Base-by-base conservation (phyloP, 2,329 filamentous ascomycete species). In the Ramularia collo-cygni region DNA sequence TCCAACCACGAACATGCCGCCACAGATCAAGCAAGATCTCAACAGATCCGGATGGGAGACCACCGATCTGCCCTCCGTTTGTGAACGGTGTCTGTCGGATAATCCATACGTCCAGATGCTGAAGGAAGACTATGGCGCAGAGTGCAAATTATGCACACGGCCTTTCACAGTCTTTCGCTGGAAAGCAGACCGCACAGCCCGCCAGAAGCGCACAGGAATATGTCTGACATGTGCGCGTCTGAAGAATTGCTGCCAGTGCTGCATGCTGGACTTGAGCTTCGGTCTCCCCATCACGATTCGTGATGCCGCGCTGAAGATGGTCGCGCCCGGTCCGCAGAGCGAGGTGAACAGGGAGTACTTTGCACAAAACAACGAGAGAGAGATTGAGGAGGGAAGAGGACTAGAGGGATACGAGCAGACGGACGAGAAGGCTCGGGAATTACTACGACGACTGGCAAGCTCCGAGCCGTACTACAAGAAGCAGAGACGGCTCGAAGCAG, bases 31-130 rank as follows among this genome's bases (percentile, higher is more conserved):
- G 65, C 85, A 93, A 62, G 89, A 95, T 61, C 75, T 95, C 33
- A 95, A 96, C 68, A 79, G 92, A 38, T 92, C 88, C 13, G 92
- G 92, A 44, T 95, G 89, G 88, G 92, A 98, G 67, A 84, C 87
- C 21, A 92, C 86, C 35, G 86, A 92, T 64, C 88, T 92, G 57
- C 86, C 86, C 7, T 89, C 84, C 2, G 83, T 92, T 24, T 92
- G 78, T 70, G 92, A 98, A 66, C 88, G 81, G 59, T 98, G 92
- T 63, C 76, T 98, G 2, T 89, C 90, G 12, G 89, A 95, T 47
- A 96, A 96, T 57, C 90, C 90, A 2, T 98, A 94, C 59, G 92
- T 98, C 30, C 92, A 96, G 66, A 96, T 98, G 89, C 74, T 98
- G 45, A 98, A 98, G 67, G 88, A 96, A 61, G 90, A 98, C 64